Percentiles rank a stretch among this genome's conserved stretches.
Conservation (phyloP, 345 rosid genomes). For the Lenwebbia sp. region DNA sequence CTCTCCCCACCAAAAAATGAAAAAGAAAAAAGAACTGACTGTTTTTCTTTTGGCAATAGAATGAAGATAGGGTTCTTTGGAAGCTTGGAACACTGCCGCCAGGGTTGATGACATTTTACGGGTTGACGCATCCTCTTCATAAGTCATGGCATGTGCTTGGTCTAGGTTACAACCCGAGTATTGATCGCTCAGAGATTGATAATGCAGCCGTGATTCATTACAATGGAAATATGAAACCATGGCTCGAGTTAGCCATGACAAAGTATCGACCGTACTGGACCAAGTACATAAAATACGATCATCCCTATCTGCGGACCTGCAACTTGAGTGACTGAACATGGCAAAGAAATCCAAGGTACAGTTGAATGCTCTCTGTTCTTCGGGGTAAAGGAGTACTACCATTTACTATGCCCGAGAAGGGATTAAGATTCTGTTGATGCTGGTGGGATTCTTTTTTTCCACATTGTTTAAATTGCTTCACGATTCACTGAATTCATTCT, state of each 20-base stretch:
- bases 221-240: conserved; percentile 99
- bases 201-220: conserved; percentile 93
- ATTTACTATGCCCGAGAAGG: neutral
- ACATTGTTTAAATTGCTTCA: conserved; percentile 23
- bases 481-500: conserved; percentile 21
- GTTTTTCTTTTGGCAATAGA: conserved; percentile 26
- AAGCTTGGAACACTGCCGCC: conserved; percentile 99
- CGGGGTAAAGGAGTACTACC: neutral
- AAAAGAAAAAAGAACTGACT: neutral
- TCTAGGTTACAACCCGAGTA: conserved; percentile 89
- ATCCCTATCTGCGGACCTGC: conserved; percentile 79
- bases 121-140: conserved; percentile 71
- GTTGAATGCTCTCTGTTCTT: conserved; percentile 1
- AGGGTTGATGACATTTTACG: conserved; percentile 87
- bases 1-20: neutral
- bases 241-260: conserved; percentile 97
- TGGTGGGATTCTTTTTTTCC: conserved; percentile 7
- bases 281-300: conserved; percentile 80
- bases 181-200: conserved; percentile 68
- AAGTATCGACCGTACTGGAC: conserved; percentile 89
- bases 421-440: conserved; percentile 1
- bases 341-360: conserved; percentile 5
- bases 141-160: conserved; percentile 99
- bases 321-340: conserved; percentile 46
- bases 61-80: conserved; percentile 90